phyloP scores from a whole-genome alignment of 192 early-diverging fungal genomes.

The Coemansia sp. region DNA sequence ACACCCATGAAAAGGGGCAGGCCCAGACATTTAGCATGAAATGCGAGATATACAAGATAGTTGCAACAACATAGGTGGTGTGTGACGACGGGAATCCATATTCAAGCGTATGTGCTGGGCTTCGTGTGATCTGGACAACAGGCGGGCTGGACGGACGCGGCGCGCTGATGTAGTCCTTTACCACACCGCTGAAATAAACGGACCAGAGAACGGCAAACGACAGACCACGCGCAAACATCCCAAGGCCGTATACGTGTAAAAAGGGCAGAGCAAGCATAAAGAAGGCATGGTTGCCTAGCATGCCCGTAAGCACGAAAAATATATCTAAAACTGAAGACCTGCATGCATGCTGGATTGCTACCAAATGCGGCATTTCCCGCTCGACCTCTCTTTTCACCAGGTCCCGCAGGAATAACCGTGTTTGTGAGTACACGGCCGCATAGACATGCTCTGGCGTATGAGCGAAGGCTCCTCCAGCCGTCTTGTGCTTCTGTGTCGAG shows the following conservation, averaged over 20 bases:
- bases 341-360: constrained; percentile 30
- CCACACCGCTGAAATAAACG: constrained; percentile 49
- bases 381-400: constrained; percentile 38
- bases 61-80: constrained; percentile 79
- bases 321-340: constrained; percentile 57
- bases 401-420: constrained; percentile 24
- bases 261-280: constrained; percentile 82
- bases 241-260: constrained; percentile 78
- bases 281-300: constrained; percentile 86
- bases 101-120: constrained; percentile 70
- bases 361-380: constrained; percentile 42
- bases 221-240: constrained; percentile 60
- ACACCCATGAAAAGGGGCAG: constrained; percentile 37
- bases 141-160: constrained; percentile 85
- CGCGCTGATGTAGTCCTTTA: constrained; percentile 81
- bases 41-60: constrained; percentile 59
- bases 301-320: constrained; percentile 70
- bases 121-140: constrained; percentile 71
- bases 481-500: not conserved
- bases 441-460: constrained; percentile 43
- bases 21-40: constrained; percentile 39
- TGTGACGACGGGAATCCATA: constrained; percentile 95
- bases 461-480: constrained; percentile 13
- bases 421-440: constrained; percentile 41
- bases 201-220: constrained; percentile 54